phyloP scores from a whole-genome alignment of 108 stramenopile genomes.

The Conticribra weissflogii region DNA sequence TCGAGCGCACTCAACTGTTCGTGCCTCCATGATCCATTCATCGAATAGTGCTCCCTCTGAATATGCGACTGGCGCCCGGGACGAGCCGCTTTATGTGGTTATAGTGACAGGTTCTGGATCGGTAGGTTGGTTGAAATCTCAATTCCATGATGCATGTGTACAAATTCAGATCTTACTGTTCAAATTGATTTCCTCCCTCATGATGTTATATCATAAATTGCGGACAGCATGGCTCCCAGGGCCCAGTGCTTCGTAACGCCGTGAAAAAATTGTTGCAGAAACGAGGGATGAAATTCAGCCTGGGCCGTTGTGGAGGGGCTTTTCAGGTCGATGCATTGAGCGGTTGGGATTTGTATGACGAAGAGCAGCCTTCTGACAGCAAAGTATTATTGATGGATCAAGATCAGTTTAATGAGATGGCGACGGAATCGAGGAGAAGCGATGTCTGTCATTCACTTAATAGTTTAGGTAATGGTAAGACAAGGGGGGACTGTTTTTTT shows the following conservation, averaged over 20 bases:
- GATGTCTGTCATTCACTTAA: neutral
- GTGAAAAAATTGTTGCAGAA: constrained; percentile 56
- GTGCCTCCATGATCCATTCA: neutral
- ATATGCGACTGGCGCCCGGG: neutral
- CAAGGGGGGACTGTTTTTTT: constrained; percentile 3
- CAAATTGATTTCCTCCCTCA: neutral
- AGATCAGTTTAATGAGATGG: constrained; percentile 37
- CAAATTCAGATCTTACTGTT: neutral
- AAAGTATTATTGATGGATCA: constrained; percentile 34
- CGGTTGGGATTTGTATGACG: constrained; percentile 56
- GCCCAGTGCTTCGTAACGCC: constrained; percentile 59
- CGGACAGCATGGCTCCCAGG: constrained; percentile 51
- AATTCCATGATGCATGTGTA: neutral
- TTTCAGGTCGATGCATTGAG: constrained; percentile 67
- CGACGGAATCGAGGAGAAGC: constrained; percentile 18
- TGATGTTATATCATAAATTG: neutral
- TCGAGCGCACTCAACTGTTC: constrained; percentile 10
- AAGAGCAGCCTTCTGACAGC: constrained; percentile 17
- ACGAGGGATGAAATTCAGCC: constrained; percentile 55
- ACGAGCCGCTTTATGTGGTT: constrained; percentile 16
- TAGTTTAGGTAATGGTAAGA: constrained; percentile 1
- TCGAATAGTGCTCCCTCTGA: neutral
- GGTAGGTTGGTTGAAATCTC: constrained; percentile 14
- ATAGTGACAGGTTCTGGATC: constrained; percentile 50
- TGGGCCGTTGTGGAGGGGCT: constrained; percentile 53